These are phyloP conservation scores for Trametopsis cervina DNA, from an alignment of 768 basidiomycete species.

Conservation along the genomic window DNA sequence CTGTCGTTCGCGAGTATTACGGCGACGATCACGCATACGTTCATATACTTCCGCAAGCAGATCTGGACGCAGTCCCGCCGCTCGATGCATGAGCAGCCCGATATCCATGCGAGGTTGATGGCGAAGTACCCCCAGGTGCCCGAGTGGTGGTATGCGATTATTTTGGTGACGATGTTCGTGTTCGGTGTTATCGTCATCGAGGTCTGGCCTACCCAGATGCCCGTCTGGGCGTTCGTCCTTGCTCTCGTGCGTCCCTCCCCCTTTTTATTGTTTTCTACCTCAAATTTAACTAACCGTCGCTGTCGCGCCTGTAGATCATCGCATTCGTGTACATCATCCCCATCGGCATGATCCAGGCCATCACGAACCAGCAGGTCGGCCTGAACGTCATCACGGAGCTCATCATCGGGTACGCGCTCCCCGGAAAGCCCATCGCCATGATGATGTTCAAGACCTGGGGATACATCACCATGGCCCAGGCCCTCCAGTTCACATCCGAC, in stretches of 20 bases:
- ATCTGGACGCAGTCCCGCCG: slow-evolving; percentile 67
- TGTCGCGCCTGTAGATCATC: slow-evolving; percentile 1
- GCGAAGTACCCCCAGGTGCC: slow-evolving; percentile 68
- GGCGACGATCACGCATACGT: slow-evolving; percentile 43
- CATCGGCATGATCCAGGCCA: slow-evolving; percentile 49
- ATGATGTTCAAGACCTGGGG: slow-evolving; percentile 69
- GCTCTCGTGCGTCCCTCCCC: slow-evolving; percentile 39
- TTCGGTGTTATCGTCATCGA: slow-evolving; percentile 67
- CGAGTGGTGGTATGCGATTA: slow-evolving; percentile 75
- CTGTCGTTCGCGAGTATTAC: slow-evolving; percentile 46
- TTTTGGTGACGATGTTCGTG: slow-evolving; percentile 65
- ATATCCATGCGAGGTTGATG: slow-evolving; percentile 84
- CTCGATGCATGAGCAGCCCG: slow-evolving; percentile 71
- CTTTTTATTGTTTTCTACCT: neutral
- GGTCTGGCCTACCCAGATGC: slow-evolving; percentile 67
- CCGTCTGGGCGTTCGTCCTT: slow-evolving; percentile 67
- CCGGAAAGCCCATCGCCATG: slow-evolving; percentile 72
- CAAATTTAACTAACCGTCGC: neutral
- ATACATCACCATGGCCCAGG: slow-evolving; percentile 55
- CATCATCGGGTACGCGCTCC: slow-evolving; percentile 67
- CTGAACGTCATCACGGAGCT: slow-evolving; percentile 71
- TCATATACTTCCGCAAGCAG: slow-evolving; percentile 72
- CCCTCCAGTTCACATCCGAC: slow-evolving; percentile 62
- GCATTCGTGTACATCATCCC: slow-evolving; percentile 13
- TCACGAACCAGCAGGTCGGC: slow-evolving; percentile 65